Evolutionary conservation across 805 yeast species (phyloP).

Genomic region (Zygosaccharomyces bisporus): DNA sequence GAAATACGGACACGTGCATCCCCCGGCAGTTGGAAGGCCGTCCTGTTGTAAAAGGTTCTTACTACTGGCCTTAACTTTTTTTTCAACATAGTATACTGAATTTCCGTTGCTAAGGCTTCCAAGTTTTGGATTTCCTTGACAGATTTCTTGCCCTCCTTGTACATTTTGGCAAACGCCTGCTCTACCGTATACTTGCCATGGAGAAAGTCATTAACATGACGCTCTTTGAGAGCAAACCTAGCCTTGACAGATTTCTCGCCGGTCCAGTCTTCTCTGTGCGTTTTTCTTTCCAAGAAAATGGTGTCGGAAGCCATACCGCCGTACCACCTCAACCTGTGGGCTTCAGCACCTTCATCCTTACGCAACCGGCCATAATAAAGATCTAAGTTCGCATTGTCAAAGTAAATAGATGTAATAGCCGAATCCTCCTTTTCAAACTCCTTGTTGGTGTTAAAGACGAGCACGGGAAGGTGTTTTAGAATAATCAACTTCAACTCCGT

Average conservation of each 20-base stretch:
- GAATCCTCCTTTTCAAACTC: constrained; percentile 93
- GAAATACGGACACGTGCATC: constrained; percentile 99
- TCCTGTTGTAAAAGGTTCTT: constrained; percentile 94
- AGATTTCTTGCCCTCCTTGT: constrained; percentile 88
- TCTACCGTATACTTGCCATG: constrained; percentile 80
- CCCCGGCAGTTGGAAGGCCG: constrained; percentile 98
- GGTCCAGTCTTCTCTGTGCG: constrained; percentile 99
- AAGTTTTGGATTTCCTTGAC: constrained; percentile 83
- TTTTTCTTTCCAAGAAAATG: constrained; percentile 93
- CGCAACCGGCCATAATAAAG: constrained; percentile 90
- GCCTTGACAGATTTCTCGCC: constrained; percentile 99
- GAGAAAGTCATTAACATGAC: constrained; percentile 79
- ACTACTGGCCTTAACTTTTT: constrained; percentile 88
- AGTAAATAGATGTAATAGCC: constrained; percentile 95
- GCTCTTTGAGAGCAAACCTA: constrained; percentile 88
- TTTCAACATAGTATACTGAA: constrained; percentile 83
- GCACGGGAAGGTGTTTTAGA: constrained; percentile 91
- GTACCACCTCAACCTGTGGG: constrained; percentile 97
- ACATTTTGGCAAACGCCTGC: constrained; percentile 87
- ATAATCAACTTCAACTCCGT: constrained; percentile 92
- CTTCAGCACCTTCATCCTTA: constrained; percentile 98
- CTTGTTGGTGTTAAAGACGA: constrained; percentile 92
- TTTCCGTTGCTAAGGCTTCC: constrained; percentile 89
- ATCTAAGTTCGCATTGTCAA: constrained; percentile 85
- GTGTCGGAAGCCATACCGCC: constrained; percentile 95